phyloP scores from a whole-genome alignment of 805 yeast species.

The Candida insectorum region DNA sequence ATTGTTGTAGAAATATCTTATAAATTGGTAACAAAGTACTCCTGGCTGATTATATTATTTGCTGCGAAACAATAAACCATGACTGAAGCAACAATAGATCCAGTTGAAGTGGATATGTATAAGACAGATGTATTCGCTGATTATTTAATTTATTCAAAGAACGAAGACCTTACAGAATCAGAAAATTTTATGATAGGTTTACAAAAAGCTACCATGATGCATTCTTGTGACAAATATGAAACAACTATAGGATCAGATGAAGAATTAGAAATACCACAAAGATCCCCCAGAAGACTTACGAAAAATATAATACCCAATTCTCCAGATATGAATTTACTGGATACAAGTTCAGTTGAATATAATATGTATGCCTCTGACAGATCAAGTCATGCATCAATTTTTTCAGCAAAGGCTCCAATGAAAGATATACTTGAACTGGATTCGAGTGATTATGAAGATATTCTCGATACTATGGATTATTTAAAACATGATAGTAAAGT shows the following conservation, averaged over 20 bases:
- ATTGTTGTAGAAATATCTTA: slow-evolving; percentile 1
- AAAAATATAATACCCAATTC: slow-evolving; percentile 8
- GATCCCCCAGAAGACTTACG: slow-evolving; percentile 8
- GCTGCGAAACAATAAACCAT: no score
- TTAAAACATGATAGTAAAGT: no score
- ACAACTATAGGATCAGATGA: no score
- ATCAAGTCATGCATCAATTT: slow-evolving; percentile 16
- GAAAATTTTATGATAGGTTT: no score
- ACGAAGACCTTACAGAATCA: background rate
- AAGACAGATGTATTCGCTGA: slow-evolving; percentile 1
- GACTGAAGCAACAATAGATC: no score
- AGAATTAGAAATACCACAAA: slow-evolving; percentile 13
- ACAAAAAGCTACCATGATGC: no score
- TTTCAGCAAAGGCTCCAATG: slow-evolving; percentile 9
- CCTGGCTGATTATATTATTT: no score
- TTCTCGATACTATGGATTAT: no score
- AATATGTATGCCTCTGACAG: slow-evolving; percentile 14
- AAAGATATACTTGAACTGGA: background rate
- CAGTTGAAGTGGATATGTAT: background rate
- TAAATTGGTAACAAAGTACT: no score
- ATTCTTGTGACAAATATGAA: no score
- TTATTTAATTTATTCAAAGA: slow-evolving; percentile 2
- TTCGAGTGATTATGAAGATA: no score
- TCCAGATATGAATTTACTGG: slow-evolving; percentile 17
- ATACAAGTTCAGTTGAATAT: slow-evolving; percentile 17